Conservation (phyloP, 192 early-diverging fungal species). For the Nowakowskiella sp. region DNA sequence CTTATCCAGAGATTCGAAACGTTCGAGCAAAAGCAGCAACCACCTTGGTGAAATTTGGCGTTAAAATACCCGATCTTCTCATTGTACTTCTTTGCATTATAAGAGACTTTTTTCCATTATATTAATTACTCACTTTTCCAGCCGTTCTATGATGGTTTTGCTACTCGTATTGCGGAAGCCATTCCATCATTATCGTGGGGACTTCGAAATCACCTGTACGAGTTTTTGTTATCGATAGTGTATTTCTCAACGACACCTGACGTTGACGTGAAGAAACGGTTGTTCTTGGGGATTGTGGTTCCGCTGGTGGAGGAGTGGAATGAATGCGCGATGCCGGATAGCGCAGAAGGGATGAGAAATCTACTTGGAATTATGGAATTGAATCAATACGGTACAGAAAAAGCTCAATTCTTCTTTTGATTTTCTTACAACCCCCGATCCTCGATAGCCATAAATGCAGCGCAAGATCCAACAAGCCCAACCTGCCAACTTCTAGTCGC, state of each 20-base stretch:
- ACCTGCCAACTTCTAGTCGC: too few species aligned
- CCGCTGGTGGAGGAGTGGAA: slow-evolving; percentile 15
- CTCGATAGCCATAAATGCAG: too few species aligned
- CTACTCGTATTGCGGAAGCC: neutral
- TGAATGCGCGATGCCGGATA: neutral
- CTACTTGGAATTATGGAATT: slow-evolving; percentile 6
- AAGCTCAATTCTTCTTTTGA: too few species aligned
- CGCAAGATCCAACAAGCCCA: too few species aligned
- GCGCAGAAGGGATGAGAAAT: neutral
- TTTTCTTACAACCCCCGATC: too few species aligned
- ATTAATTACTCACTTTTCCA: neutral
- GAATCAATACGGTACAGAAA: slow-evolving; percentile 13
- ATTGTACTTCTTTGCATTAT: slow-evolving; percentile 13
- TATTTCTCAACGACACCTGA: slow-evolving; percentile 13
- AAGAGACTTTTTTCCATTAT: neutral
- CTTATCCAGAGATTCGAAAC: slow-evolving; percentile 16
- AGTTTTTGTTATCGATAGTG: slow-evolving; percentile 26
- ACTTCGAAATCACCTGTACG: slow-evolving; percentile 1
- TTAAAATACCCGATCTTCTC: slow-evolving; percentile 32
- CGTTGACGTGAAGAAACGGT: slow-evolving; percentile 7
- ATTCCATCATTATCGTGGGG: neutral
- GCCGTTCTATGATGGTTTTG: neutral
- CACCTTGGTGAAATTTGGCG: slow-evolving; percentile 25
- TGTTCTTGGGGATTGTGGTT: slow-evolving; percentile 13
- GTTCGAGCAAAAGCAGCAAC: slow-evolving; percentile 26